Percentiles rank a stretch among this genome's conserved stretches.
phyloP scores from a whole-genome alignment of 345 rosid species.

The Lepidium aucheri region DNA sequence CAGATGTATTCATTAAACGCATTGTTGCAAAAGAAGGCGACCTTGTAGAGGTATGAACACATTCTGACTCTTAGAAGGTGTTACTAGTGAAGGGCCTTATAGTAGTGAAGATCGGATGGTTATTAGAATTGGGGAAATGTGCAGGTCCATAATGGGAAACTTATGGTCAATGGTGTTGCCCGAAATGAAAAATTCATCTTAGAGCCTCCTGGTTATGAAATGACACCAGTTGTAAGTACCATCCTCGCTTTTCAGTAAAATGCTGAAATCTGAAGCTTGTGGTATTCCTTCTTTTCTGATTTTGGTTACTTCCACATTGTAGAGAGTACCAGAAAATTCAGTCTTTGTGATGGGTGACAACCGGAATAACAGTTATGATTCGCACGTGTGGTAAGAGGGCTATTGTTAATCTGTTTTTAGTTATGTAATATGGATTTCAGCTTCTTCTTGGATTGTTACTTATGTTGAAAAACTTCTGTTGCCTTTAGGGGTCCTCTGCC shows the following conservation, averaged over 20 bases:
- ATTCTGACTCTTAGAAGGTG: neutral
- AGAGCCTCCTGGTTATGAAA: constrained; percentile 72
- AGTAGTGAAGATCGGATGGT: neutral
- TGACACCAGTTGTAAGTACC: constrained; percentile 70
- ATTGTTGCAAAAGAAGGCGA: constrained; percentile 93
- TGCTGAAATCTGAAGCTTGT: neutral
- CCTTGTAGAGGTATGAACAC: constrained; percentile 48
- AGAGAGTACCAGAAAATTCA: constrained; percentile 71
- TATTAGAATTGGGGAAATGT: neutral
- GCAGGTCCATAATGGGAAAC: constrained; percentile 62
- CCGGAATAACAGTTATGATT: constrained; percentile 93
- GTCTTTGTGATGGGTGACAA: constrained; percentile 99
- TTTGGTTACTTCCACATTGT: neutral
- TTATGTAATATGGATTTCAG: neutral
- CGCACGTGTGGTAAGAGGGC: constrained; percentile 80
- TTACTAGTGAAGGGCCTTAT: neutral
- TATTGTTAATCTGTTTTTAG: neutral
- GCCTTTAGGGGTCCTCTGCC: constrained; percentile 84
- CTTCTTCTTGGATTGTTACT: constrained; percentile 3
- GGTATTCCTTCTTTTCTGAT: neutral
- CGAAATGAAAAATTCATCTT: constrained; percentile 59
- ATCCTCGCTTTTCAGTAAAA: neutral
- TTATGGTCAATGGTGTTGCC: constrained; percentile 62
- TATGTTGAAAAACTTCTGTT: constrained; percentile 2
- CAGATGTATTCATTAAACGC: constrained; percentile 91